phyloP scores from a whole-genome alignment of 2,329 filamentous ascomycete genomes.

The Metarhizium humberi region DNA sequence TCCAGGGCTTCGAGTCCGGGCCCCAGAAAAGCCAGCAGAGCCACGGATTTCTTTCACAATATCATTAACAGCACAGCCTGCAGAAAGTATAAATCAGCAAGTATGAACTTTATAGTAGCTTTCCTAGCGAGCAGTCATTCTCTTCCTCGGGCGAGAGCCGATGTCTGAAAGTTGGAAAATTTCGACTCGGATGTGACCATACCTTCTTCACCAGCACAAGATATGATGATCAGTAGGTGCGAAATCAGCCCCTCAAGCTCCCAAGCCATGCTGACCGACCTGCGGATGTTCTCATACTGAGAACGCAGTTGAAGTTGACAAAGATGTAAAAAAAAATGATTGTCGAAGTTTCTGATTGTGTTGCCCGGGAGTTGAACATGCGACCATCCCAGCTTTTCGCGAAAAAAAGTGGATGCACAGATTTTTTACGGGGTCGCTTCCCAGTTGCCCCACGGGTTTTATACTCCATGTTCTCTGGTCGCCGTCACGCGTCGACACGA shows the following conservation, averaged over 20 bases:
- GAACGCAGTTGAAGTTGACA: neutral
- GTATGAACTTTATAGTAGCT: neutral
- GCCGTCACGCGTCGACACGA: too few species aligned
- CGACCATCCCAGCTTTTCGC: constrained; percentile 3
- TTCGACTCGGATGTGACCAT: constrained; percentile 7
- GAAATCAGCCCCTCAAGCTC: constrained; percentile 30
- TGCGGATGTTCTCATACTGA: constrained; percentile 16
- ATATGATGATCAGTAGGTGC: constrained; percentile 25
- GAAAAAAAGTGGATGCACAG: neutral
- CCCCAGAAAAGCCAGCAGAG: constrained; percentile 11
- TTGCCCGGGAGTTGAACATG: constrained; percentile 10
- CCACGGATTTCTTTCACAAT: constrained; percentile 22
- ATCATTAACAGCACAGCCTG: constrained; percentile 23
- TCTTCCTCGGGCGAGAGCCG: neutral
- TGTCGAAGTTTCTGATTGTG: neutral
- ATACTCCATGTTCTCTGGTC: too few species aligned
- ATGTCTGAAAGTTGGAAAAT: constrained; percentile 1
- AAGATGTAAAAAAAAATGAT: constrained; percentile 2
- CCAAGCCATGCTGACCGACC: constrained; percentile 21
- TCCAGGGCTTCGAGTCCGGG: constrained; percentile 6
- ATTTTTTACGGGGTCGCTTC: too few species aligned
- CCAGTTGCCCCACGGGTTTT: too few species aligned
- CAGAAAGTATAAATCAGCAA: neutral
- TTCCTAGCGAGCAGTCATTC: neutral
- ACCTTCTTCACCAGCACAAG: constrained; percentile 29